Evolutionary conservation across 441 rosid genomes (phyloP).

Genomic region (Eutrema salsugineum): DNA sequence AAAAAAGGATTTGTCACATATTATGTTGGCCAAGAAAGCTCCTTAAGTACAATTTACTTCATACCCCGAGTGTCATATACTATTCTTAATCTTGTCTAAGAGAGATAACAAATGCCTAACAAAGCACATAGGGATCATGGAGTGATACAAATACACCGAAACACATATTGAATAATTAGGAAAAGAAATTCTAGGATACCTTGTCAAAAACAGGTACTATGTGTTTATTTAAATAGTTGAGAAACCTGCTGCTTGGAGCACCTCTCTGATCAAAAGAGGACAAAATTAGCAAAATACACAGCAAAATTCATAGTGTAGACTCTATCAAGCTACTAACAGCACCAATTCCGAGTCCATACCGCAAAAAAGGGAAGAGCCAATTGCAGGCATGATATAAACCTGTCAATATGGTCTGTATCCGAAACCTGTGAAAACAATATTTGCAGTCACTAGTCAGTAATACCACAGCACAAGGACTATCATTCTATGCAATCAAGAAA

Average conservation of each 20-base stretch:
- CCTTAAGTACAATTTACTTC: constrained; percentile 1
- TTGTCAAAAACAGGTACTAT: constrained; percentile 85
- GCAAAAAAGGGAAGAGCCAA: constrained; percentile 91
- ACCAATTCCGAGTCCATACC: constrained; percentile 40
- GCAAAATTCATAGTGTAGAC: neutral
- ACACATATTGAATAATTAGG: neutral
- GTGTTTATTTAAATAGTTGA: constrained; percentile 79
- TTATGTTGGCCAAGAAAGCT: neutral
- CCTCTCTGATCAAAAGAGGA: constrained; percentile 59
- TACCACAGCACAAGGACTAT: neutral
- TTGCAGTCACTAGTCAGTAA: constrained; percentile 12
- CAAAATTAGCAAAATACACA: constrained; percentile 13
- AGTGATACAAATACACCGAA: neutral
- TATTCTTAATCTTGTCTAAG: neutral
- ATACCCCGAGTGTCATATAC: neutral
- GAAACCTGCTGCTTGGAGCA: constrained; percentile 87
- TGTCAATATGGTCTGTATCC: constrained; percentile 88
- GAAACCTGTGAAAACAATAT: constrained; percentile 58
- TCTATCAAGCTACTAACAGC: neutral
- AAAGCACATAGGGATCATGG: neutral
- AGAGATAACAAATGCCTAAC: neutral
- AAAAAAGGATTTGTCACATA: neutral
- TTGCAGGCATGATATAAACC: constrained; percentile 90
- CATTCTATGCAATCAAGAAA: neutral
- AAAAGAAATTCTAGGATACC: constrained; percentile 37